Percentiles rank a stretch among this genome's conserved stretches.
These are phyloP conservation scores for Allantophomopsis lycopodina DNA, from an alignment of 2,329 filamentous ascomycete genomes.

Conservation along the genomic window DNA sequence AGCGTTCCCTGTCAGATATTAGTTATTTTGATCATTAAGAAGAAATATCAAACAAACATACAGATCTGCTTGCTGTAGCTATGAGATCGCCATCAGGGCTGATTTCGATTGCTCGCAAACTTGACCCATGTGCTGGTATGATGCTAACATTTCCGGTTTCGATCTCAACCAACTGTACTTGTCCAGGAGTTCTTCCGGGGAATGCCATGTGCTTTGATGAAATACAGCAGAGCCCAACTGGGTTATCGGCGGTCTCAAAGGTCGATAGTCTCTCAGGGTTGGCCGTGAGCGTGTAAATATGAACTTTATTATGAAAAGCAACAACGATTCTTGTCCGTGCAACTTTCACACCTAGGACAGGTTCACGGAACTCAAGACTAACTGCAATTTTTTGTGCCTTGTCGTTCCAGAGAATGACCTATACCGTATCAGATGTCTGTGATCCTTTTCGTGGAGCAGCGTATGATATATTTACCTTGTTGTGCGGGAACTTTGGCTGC, in stretches of 20 bases:
- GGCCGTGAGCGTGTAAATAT: constrained; percentile 67
- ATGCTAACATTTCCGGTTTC: constrained; percentile 76
- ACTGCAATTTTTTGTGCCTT: constrained; percentile 62
- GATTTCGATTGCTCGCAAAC: constrained; percentile 65
- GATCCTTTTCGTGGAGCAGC: no score
- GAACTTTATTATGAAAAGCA: constrained; percentile 68
- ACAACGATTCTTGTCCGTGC: constrained; percentile 66
- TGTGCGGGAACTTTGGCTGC: constrained; percentile 73
- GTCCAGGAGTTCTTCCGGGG: constrained; percentile 74
- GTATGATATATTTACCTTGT: constrained; percentile 43
- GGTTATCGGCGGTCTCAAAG: constrained; percentile 81
- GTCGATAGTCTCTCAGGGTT: constrained; percentile 56
- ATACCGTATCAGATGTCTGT: neutral
- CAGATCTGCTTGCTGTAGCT: constrained; percentile 79
- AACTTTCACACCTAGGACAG: constrained; percentile 68
- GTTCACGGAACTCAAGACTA: constrained; percentile 65
- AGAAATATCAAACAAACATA: constrained; percentile 16
- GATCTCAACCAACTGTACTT: constrained; percentile 78
- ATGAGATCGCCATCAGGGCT: constrained; percentile 70
- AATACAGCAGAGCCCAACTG: constrained; percentile 66
- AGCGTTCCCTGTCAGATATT: constrained; percentile 55
- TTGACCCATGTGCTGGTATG: constrained; percentile 75
- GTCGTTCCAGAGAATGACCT: constrained; percentile 88
- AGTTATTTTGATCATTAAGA: neutral
- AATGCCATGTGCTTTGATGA: constrained; percentile 65